Base-by-base conservation (phyloP, 495 filamentous ascomycete genomes). In the Cercophora samala region DNA sequence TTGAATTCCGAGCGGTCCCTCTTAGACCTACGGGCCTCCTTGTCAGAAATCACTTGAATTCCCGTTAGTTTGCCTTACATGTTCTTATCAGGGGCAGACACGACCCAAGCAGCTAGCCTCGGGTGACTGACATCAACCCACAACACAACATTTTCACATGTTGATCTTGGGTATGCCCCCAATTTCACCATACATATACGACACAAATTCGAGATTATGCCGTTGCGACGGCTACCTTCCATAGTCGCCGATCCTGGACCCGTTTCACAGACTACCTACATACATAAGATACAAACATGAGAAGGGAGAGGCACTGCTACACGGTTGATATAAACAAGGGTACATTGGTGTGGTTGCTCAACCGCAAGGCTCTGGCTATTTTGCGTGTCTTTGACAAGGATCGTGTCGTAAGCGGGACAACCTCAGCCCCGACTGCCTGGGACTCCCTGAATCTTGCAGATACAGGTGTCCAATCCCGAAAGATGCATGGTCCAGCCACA, bases 371-470 rank as follows among this genome's bases (percentile, higher is more conserved):
- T 46, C 37, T 3, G 37, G 37, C 37, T 32, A 8, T 46, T 18
- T 46, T 46, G 37, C 15, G 37, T 46, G 37, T 46, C 37, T 46
- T 46, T 5, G 37, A 46, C 0, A 46, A 46, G 13, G 37, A 46
- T 46, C 37, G 15, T 17, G 37, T 46, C 54, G 54, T 56, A 56
- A 56, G 54, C 54, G 54, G 54, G 22, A 21, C 54, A 56, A 56
- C 54, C n/a, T 56, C 54, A 56, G 54, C 54, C 18, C 54, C 54
- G 54, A 56, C 54, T 21, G 54, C 19, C 54, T 56, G 54, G 54
- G 54, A 56, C 1, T 56, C 54, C 22, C 19, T 24, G 54, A 9
- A 24, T 56, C 13, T 56, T 56, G 54, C 19, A 21, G 54, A 56
- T 56, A 21, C 19, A 56, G 54, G 22, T 56, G n/a, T 21, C n/a